Conservation (phyloP, 2,329 filamentous ascomycete species). For the Thielaviopsis ethacetica region DNA sequence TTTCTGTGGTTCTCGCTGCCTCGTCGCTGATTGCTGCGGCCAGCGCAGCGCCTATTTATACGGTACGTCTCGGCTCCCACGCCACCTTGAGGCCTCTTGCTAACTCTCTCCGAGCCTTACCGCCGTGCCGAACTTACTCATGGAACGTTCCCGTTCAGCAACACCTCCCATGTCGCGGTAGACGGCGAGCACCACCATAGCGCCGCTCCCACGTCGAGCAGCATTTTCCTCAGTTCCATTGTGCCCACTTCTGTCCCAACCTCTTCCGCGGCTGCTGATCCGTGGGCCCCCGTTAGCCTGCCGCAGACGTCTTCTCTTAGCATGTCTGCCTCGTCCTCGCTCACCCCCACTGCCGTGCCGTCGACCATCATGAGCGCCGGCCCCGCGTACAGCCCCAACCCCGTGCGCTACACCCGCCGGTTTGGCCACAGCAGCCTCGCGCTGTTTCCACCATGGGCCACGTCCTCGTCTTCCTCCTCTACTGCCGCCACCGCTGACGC, state of each 20-base stretch:
- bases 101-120: background rate
- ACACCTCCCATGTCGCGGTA: background rate
- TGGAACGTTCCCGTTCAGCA: no score
- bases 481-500: no score
- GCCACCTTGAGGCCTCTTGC: background rate
- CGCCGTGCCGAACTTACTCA: background rate
- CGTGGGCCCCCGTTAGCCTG: constrained; percentile 4
- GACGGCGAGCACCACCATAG: background rate
- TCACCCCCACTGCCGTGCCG: background rate
- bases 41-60: constrained; percentile 2
- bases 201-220: background rate
- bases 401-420: no score
- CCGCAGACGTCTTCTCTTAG: background rate
- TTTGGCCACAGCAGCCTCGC: no score
- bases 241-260: background rate
- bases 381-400: no score
- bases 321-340: background rate
- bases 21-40: constrained; percentile 4
- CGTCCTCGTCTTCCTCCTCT: no score
- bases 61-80: background rate
- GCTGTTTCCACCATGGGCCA: no score
- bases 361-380: no score
- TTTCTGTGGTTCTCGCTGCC: constrained; percentile 5
- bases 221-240: background rate
- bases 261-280: background rate